Percentiles rank a stretch among this genome's conserved stretches.
Evolutionary conservation across 2,329 filamentous ascomycete genomes (phyloP).

Genomic region (Neopestalotiopsis sp.): DNA sequence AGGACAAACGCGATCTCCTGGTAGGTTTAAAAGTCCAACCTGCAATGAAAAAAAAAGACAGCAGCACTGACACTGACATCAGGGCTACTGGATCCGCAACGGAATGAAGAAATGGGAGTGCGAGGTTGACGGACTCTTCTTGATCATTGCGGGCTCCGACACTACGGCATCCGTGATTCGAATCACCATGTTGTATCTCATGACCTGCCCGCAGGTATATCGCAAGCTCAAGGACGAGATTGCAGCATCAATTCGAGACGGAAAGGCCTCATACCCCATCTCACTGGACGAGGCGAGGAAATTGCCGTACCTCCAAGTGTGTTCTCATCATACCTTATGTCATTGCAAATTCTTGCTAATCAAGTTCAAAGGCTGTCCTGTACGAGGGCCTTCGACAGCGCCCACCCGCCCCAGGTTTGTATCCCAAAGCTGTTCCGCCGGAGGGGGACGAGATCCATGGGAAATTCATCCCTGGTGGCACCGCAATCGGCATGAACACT

Average conservation of each 20-base stretch:
- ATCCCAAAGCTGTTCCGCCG: constrained; percentile 29
- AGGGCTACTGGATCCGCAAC: constrained; percentile 34
- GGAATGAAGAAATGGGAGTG: constrained; percentile 30
- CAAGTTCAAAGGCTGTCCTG: constrained; percentile 32
- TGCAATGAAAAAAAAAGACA: not conserved
- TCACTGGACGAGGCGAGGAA: constrained; percentile 30
- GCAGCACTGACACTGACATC: not conserved
- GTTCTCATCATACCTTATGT: not conserved
- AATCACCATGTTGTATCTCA: constrained; percentile 50
- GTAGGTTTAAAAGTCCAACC: constrained; percentile 20
- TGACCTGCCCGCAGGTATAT: constrained; percentile 48
- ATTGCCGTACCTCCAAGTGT: constrained; percentile 36
- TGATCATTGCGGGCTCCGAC: constrained; percentile 43
- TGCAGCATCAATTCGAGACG: constrained; percentile 34
- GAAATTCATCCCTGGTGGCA: constrained; percentile 42
- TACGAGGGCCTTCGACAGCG: constrained; percentile 41
- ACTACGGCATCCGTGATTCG: constrained; percentile 54
- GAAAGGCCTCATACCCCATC: constrained; percentile 31
- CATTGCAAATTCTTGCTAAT: not conserved
- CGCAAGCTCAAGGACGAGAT: constrained; percentile 48
- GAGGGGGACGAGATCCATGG: constrained; percentile 34
- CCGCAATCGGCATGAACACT: constrained; percentile 41
- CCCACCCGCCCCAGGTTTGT: constrained; percentile 34
- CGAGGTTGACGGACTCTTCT: constrained; percentile 31
- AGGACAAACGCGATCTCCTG: constrained; percentile 27